A percentile compares a stretch with the other conserved stretches of the same genome.
These are phyloP conservation scores for Colletotrichum truncatum DNA, from an alignment of 2,329 filamentous ascomycete genomes.

Conservation along the genomic window DNA sequence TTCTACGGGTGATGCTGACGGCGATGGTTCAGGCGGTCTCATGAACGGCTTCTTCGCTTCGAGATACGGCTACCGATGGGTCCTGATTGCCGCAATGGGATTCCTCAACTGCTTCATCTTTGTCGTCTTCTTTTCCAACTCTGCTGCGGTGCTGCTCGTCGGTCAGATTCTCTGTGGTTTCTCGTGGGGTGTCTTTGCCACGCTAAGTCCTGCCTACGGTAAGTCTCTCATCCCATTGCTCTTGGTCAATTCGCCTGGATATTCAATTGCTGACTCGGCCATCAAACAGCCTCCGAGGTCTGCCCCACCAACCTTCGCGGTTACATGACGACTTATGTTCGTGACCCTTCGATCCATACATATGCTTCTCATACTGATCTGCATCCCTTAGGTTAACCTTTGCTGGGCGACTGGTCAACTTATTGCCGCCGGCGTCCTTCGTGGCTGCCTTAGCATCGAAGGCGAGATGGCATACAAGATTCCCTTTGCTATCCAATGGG, in stretches of 20 bases:
- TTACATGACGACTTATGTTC: conserved; percentile 48
- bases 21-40: conserved; percentile 42
- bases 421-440: conserved; percentile 50
- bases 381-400: conserved; percentile 47
- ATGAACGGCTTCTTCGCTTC: conserved; percentile 52
- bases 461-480: conserved; percentile 50
- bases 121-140: conserved; percentile 57
- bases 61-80: conserved; percentile 52
- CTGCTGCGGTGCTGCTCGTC: conserved; percentile 50
- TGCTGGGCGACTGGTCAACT: conserved; percentile 54
- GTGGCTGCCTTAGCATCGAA: conserved; percentile 42
- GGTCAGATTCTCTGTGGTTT: conserved; percentile 57
- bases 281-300: conserved; percentile 47
- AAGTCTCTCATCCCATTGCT: neutral
- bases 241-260: neutral
- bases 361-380: neutral
- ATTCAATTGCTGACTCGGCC: neutral
- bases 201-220: conserved; percentile 51
- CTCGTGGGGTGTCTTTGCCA: conserved; percentile 55
- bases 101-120: conserved; percentile 54
- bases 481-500: conserved; percentile 51
- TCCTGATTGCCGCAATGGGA: conserved; percentile 44
- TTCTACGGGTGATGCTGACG: neutral
- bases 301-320: conserved; percentile 51
- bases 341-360: neutral